phyloP scores from a whole-genome alignment of 352 stramenopile species.

The Phytophthora chlamydospora region DNA sequence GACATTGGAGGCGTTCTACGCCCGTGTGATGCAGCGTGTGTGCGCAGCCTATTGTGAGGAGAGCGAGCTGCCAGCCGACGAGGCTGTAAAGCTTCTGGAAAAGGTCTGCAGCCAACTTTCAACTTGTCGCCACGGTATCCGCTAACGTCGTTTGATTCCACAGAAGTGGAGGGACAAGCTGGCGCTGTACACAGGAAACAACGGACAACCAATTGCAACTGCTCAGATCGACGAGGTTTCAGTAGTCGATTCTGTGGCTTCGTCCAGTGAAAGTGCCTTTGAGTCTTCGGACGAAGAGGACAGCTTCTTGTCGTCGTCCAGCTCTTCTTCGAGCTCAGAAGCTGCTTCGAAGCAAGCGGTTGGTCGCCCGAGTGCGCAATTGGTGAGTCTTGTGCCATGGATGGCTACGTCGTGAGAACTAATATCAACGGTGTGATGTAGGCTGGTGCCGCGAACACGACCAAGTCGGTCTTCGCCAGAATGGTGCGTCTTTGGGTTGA shows the following conservation, averaged over 20 bases:
- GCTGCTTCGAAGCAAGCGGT: conserved; percentile 7
- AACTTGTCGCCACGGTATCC: not conserved
- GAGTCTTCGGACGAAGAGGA: conserved; percentile 18
- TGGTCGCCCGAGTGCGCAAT: conserved; percentile 26
- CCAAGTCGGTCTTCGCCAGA: conserved; percentile 41
- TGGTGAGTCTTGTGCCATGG: conserved; percentile 18
- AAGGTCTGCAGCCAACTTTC: conserved; percentile 24
- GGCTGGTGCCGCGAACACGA: conserved; percentile 16
- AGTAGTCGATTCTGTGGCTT: not conserved
- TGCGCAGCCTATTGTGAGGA: conserved; percentile 48
- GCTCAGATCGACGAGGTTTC: conserved; percentile 5
- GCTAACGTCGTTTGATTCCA: conserved; percentile 2
- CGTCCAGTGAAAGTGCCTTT: conserved; percentile 5
- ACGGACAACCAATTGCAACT: not conserved
- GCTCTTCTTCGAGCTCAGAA: conserved; percentile 7
- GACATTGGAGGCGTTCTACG: conserved; percentile 57
- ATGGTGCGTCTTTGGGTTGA: conserved; percentile 31
- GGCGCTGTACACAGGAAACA: conserved; percentile 38
- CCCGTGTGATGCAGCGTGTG: conserved; percentile 64
- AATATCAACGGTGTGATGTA: not conserved
- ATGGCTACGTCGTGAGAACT: conserved; percentile 2
- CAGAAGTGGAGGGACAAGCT: conserved; percentile 55
- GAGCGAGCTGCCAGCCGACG: conserved; percentile 19
- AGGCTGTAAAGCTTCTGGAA: conserved; percentile 28
- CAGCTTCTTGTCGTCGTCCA: conserved; percentile 10